phyloP scores from a whole-genome alignment of 1,139 yeast species.

The Blastobotrys elegans region DNA sequence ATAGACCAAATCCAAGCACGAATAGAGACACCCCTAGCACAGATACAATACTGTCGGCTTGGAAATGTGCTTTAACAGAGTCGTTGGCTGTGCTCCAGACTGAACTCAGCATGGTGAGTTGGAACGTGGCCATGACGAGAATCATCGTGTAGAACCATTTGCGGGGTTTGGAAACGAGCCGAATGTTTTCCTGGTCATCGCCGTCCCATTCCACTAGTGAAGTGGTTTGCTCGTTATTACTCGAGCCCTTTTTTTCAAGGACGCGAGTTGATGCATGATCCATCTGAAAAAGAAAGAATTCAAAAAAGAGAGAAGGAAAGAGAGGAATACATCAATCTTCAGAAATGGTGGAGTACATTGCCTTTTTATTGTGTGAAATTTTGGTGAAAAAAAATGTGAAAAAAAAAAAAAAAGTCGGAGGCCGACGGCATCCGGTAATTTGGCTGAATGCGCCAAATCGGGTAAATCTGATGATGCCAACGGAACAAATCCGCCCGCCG shows the following conservation, averaged over 20 bases:
- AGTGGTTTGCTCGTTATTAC: neutral
- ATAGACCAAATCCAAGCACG: constrained; percentile 63
- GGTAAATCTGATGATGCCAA: no score
- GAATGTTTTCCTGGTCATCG: constrained; percentile 11
- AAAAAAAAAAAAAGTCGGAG: neutral
- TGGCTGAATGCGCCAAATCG: no score
- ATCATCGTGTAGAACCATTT: constrained; percentile 11
- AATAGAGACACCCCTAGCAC: constrained; percentile 60
- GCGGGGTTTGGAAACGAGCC: constrained; percentile 1
- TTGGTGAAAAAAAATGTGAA: neutral
- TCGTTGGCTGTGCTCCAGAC: constrained; percentile 54
- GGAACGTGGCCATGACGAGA: constrained; percentile 8
- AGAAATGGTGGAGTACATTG: neutral
- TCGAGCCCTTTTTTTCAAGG: neutral
- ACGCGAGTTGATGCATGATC: neutral
- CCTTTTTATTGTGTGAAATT: neutral
- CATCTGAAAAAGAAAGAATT: neutral
- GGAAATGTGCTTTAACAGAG: constrained; percentile 45
- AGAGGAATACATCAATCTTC: neutral
- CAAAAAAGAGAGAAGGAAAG: neutral
- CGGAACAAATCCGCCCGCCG: no score
- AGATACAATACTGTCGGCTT: constrained; percentile 53
- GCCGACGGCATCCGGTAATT: no score
- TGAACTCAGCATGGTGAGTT: constrained; percentile 38
- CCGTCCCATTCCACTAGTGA: constrained; percentile 14